Percentiles rank a stretch among this genome's conserved stretches.
Conservation (phyloP, 2,329 filamentous ascomycete genomes). For the Colletotrichum endophyticum region DNA sequence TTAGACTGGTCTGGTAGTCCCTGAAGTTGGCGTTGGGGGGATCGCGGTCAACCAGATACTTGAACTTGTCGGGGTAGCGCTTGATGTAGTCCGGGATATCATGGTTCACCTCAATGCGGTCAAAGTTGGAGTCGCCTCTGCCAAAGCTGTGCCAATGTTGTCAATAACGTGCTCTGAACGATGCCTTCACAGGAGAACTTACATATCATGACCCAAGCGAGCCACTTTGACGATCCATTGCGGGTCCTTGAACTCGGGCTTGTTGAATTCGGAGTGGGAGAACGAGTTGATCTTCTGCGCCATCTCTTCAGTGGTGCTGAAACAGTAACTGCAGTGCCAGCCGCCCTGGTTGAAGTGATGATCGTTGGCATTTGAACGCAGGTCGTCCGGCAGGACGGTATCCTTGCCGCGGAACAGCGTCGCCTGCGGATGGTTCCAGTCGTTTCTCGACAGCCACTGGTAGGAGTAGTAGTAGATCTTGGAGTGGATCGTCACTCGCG, state of each 20-base stretch:
- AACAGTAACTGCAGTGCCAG: constrained; percentile 70
- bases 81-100: constrained; percentile 48
- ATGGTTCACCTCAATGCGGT: constrained; percentile 38
- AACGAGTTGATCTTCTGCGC: constrained; percentile 57
- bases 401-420: constrained; percentile 51
- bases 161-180: not conserved
- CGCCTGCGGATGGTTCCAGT: constrained; percentile 66
- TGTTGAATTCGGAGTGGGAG: constrained; percentile 42
- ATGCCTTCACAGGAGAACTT: constrained; percentile 28
- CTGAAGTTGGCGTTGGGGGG: constrained; percentile 40
- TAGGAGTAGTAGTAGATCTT: constrained; percentile 64
- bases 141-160: constrained; percentile 21
- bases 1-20: constrained; percentile 25
- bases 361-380: constrained; percentile 53
- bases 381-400: constrained; percentile 58
- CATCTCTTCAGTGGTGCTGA: constrained; percentile 59
- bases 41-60: constrained; percentile 43
- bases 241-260: constrained; percentile 41
- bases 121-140: constrained; percentile 17
- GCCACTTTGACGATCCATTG: constrained; percentile 44
- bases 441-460: constrained; percentile 50
- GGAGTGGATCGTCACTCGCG: constrained; percentile 54
- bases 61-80: constrained; percentile 33
- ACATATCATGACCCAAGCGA: constrained; percentile 46
- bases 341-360: constrained; percentile 47